Conservation (phyloP, 352 stramenopile species). For the Globisporangium okanoganense region DNA sequence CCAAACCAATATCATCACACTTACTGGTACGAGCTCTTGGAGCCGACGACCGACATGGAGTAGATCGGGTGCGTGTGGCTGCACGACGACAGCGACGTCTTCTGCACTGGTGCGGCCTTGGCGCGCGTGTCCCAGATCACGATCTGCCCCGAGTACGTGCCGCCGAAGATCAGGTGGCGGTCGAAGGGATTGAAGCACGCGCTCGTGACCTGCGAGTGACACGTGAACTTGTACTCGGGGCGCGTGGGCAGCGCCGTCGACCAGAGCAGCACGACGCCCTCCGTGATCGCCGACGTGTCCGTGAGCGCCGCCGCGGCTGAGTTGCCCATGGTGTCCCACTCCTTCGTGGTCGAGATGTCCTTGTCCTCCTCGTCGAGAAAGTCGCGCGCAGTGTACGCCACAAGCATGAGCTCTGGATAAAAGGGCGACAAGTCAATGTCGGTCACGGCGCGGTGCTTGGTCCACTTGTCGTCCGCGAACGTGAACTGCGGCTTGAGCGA, state of each 20-base stretch:
- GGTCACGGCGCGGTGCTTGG: constrained; percentile 72
- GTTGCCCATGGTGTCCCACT: constrained; percentile 75
- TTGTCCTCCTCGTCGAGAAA: constrained; percentile 74
- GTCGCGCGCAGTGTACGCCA: constrained; percentile 61
- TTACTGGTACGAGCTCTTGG: constrained; percentile 80
- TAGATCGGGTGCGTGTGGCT: constrained; percentile 89
- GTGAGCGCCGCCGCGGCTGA: constrained; percentile 40
- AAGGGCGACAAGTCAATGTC: constrained; percentile 83
- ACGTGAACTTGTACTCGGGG: constrained; percentile 85
- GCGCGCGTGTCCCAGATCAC: constrained; percentile 86
- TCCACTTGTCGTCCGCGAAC: constrained; percentile 82
- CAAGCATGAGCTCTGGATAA: constrained; percentile 73
- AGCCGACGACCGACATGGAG: constrained; percentile 76
- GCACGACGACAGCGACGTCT: constrained; percentile 73
- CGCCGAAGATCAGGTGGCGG: constrained; percentile 79
- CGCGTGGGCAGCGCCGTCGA: constrained; percentile 76
- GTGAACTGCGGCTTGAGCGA: constrained; percentile 67
- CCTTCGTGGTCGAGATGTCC: constrained; percentile 43
- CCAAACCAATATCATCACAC: constrained; percentile 11
- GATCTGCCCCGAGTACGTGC: constrained; percentile 84
- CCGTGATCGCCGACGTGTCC: constrained; percentile 58
- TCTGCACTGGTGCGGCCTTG: constrained; percentile 77
- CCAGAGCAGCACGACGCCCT: constrained; percentile 83
- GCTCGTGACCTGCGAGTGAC: constrained; percentile 81
- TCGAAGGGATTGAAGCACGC: constrained; percentile 88